Evolutionary conservation across 192 early-diverging fungal species (phyloP).

Genomic region (Gigaspora rosea): DNA sequence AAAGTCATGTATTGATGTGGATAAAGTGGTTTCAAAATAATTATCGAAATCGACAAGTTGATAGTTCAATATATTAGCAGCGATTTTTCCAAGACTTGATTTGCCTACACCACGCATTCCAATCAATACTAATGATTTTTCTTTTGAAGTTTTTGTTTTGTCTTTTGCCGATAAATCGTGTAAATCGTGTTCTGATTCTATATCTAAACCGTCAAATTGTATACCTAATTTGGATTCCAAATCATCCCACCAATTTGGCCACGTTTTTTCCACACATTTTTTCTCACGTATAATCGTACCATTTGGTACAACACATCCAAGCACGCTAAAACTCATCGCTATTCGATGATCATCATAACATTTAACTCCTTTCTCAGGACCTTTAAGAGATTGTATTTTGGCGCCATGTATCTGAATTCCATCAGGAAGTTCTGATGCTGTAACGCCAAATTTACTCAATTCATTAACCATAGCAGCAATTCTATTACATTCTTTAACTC

Average conservation of each 20-base stretch:
- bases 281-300: constrained; percentile 86
- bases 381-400: constrained; percentile 50
- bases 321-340: constrained; percentile 93
- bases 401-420: constrained; percentile 87
- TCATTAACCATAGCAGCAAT: constrained; percentile 96
- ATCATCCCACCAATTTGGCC: constrained; percentile 99
- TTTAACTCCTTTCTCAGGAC: constrained; percentile 69
- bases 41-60: constrained; percentile 90
- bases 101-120: constrained; percentile 99
- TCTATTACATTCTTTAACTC: constrained; percentile 98
- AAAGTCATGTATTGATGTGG: constrained; percentile 77
- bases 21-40: constrained; percentile 71
- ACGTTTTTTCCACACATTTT: constrained; percentile 98
- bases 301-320: constrained; percentile 73
- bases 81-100: constrained; percentile 78
- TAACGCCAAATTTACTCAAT: constrained; percentile 87
- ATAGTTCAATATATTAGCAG: constrained; percentile 65
- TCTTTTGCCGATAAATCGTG: constrained; percentile 38
- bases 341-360: constrained; percentile 98
- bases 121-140: constrained; percentile 79
- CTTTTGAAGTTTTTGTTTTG: constrained; percentile 21
- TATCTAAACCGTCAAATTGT: constrained; percentile 58
- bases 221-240: constrained; percentile 80
- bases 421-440: constrained; percentile 78
- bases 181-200: constrained; percentile 31